Percentiles rank a stretch among this genome's conserved stretches.
Conservation (phyloP, 441 rosid species). For the Pelargonium hybrid region DNA sequence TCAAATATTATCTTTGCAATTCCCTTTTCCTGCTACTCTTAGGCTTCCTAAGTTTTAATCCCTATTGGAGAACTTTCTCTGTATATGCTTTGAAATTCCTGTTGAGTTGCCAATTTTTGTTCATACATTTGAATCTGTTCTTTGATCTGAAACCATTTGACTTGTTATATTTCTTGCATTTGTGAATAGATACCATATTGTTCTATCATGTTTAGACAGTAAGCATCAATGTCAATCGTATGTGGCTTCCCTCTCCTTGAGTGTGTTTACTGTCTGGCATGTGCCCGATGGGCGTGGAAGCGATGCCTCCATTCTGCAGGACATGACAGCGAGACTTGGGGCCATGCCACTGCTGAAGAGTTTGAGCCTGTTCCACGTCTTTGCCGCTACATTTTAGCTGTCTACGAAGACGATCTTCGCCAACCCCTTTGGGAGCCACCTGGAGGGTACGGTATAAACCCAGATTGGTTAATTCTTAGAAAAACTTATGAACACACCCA, state of each 20-base stretch:
- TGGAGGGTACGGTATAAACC: slow-evolving; percentile 51
- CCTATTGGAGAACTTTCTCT: background rate
- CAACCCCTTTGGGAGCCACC: slow-evolving; percentile 43
- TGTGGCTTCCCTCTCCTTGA: slow-evolving; percentile 81
- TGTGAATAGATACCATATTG: background rate
- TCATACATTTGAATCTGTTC: background rate
- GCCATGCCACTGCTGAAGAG: slow-evolving; percentile 53
- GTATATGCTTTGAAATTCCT: background rate
- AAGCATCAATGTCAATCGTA: slow-evolving; percentile 53
- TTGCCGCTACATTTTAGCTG: slow-evolving; percentile 61
- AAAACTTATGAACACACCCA: slow-evolving; percentile 52
- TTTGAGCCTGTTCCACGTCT: slow-evolving; percentile 73
- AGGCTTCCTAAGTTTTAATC: background rate
- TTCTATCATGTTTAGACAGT: slow-evolving; percentile 6
- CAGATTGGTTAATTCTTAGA: slow-evolving; percentile 53
- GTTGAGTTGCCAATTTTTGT: background rate
- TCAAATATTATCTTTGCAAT: background rate
- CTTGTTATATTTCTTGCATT: background rate
- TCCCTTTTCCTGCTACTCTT: background rate
- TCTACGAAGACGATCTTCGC: slow-evolving; percentile 60
- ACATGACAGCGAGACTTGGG: slow-evolving; percentile 70
- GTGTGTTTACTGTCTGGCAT: slow-evolving; percentile 56
- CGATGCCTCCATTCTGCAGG: slow-evolving; percentile 76
- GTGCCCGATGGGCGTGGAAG: slow-evolving; percentile 80
- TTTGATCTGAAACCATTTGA: background rate